These are phyloP conservation scores for Calonectria pseudoreteaudii DNA, from an alignment of 2,329 filamentous ascomycete genomes.

Conservation along the genomic window DNA sequence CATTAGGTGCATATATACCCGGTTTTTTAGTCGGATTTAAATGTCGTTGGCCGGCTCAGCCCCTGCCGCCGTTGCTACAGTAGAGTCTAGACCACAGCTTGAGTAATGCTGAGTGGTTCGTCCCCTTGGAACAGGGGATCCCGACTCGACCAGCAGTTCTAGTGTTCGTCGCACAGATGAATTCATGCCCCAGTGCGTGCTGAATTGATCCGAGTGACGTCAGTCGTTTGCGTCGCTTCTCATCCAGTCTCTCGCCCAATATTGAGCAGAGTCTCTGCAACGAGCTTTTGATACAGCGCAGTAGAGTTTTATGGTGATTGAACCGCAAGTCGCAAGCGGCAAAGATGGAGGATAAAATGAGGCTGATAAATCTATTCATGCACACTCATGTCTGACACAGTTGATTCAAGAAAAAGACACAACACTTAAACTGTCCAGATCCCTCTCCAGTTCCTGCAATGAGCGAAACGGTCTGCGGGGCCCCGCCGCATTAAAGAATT, in stretches of 20 bases:
- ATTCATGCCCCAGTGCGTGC: not conserved
- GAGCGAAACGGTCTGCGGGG: not conserved
- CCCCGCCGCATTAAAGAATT: not conserved
- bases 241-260: not conserved
- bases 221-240: not conserved
- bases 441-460: not conserved
- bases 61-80: too few relatives aligned
- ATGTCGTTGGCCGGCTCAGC: not conserved
- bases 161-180: not conserved
- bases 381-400: not conserved
- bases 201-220: too few relatives aligned
- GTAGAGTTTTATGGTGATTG: not conserved
- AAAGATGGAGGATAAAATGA: not conserved
- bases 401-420: not conserved
- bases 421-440: not conserved
- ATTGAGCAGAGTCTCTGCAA: too few relatives aligned
- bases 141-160: not conserved
- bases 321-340: not conserved
- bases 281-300: not conserved
- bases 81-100: not conserved
- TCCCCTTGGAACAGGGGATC: not conserved
- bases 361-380: too few relatives aligned
- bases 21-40: not conserved
- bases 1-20: not conserved
- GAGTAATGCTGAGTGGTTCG: not conserved